Conservation (phyloP, 768 basidiomycete genomes). For the Suillus hirtellus region DNA sequence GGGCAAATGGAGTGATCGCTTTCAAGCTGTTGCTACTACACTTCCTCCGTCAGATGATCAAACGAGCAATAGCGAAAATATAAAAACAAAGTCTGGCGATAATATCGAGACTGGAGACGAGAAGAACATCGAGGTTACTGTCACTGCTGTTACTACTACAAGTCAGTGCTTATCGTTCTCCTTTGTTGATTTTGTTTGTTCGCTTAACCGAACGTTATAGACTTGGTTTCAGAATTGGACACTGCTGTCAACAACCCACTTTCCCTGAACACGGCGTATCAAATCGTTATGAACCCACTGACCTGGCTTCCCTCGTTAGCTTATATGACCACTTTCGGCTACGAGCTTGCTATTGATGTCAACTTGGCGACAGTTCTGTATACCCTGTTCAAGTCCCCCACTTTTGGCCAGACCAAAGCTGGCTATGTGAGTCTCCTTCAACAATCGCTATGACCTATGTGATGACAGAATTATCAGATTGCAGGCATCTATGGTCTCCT, state of each 20-base stretch:
- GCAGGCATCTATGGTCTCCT: constrained; percentile 44
- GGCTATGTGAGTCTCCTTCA: constrained; percentile 46
- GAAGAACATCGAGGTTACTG: constrained; percentile 24
- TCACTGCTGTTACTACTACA: constrained; percentile 18
- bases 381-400: constrained; percentile 35
- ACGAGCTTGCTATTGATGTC: constrained; percentile 57
- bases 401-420: constrained; percentile 49
- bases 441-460: constrained; percentile 18
- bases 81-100: constrained; percentile 22
- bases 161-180: constrained; percentile 7
- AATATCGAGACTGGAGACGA: constrained; percentile 30
- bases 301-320: constrained; percentile 58
- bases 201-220: constrained; percentile 9
- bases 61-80: constrained; percentile 18
- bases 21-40: constrained; percentile 36
- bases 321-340: constrained; percentile 58
- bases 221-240: constrained; percentile 38
- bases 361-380: constrained; percentile 50
- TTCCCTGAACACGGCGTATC: constrained; percentile 32
- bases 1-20: constrained; percentile 52
- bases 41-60: constrained; percentile 8
- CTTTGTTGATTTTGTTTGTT: background rate
- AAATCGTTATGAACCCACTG: constrained; percentile 41
- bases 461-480: constrained; percentile 18
- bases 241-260: constrained; percentile 47